Evolutionary conservation across 1,284 basidiomycete genomes (phyloP).

Genomic region (Neolentinus lepideus): DNA sequence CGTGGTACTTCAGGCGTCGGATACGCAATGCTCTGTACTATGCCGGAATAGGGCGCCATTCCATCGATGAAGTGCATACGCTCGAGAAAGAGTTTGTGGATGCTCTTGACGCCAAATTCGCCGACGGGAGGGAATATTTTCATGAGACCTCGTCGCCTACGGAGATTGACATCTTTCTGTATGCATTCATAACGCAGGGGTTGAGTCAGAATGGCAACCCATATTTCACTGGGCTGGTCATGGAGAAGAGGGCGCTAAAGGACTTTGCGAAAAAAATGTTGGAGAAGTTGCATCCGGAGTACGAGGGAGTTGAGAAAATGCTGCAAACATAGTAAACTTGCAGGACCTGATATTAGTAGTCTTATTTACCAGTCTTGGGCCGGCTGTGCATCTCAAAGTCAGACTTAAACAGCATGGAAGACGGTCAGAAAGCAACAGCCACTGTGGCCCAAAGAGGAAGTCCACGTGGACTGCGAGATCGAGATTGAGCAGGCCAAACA

Average conservation of each 20-base stretch:
- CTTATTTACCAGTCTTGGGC: too few species aligned
- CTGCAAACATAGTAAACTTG: background rate
- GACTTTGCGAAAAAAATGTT: background rate
- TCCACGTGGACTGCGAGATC: background rate
- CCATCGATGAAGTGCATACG: slow-evolving; percentile 21
- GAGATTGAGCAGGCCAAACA: background rate
- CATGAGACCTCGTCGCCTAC: slow-evolving; percentile 21
- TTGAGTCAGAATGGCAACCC: slow-evolving; percentile 17
- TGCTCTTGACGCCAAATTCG: slow-evolving; percentile 20
- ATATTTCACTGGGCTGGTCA: slow-evolving; percentile 18
- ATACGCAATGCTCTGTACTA: slow-evolving; percentile 12
- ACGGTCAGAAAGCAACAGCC: background rate
- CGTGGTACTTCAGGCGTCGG: slow-evolving; percentile 17
- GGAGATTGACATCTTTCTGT: slow-evolving; percentile 22
- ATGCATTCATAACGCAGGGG: slow-evolving; percentile 22
- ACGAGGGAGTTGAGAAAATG: slow-evolving; percentile 2
- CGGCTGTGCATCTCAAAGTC: too few species aligned
- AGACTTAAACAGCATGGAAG: too few species aligned
- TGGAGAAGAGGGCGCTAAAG: slow-evolving; percentile 6
- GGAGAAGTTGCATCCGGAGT: slow-evolving; percentile 8
- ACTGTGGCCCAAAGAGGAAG: background rate
- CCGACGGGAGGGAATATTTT: slow-evolving; percentile 14
- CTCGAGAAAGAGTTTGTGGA: slow-evolving; percentile 23
- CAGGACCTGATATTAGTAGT: too few species aligned
- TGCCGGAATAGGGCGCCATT: slow-evolving; percentile 22